phyloP scores from a whole-genome alignment of 495 filamentous ascomycete species.

The Lepidopterella palustris region DNA sequence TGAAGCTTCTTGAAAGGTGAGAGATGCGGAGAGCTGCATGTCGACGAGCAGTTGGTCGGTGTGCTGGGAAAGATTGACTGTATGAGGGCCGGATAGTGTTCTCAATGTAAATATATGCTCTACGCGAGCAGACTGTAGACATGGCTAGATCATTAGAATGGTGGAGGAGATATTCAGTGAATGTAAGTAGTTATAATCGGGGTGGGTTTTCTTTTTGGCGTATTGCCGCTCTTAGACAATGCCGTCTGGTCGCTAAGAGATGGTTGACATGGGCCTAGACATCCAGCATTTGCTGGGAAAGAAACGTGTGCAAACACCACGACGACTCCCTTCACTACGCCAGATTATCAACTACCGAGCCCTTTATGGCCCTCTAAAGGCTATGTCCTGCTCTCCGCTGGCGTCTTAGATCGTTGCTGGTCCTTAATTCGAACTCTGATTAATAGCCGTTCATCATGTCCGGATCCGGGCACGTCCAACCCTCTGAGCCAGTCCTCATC shows the following conservation, averaged over 20 bases:
- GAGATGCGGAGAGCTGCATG: constrained; percentile 8
- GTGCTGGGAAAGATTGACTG: constrained; percentile 23
- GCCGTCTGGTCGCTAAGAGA: not conserved
- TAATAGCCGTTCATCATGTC: constrained; percentile 10
- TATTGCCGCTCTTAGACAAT: too few relatives aligned
- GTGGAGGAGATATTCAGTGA: not conserved
- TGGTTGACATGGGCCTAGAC: not conserved
- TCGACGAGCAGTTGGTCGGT: not conserved
- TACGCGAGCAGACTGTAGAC: not conserved
- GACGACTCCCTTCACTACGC: not conserved
- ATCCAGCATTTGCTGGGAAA: not conserved
- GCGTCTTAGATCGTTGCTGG: not conserved
- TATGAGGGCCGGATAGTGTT: constrained; percentile 23
- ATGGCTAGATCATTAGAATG: not conserved
- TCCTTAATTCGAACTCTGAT: not conserved
- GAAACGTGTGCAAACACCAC: constrained; percentile 2
- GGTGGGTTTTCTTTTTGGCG: too few relatives aligned
- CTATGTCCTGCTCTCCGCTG: not conserved
- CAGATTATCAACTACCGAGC: not conserved
- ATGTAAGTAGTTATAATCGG: not conserved
- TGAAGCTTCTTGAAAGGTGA: constrained; percentile 37
- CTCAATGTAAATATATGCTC: not conserved
- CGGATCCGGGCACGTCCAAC: constrained; percentile 7
- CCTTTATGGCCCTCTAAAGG: not conserved
- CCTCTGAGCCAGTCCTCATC: constrained; percentile 11